phyloP scores from a whole-genome alignment of 2,329 filamentous ascomycete species.

The Sporothrix schenckii region DNA sequence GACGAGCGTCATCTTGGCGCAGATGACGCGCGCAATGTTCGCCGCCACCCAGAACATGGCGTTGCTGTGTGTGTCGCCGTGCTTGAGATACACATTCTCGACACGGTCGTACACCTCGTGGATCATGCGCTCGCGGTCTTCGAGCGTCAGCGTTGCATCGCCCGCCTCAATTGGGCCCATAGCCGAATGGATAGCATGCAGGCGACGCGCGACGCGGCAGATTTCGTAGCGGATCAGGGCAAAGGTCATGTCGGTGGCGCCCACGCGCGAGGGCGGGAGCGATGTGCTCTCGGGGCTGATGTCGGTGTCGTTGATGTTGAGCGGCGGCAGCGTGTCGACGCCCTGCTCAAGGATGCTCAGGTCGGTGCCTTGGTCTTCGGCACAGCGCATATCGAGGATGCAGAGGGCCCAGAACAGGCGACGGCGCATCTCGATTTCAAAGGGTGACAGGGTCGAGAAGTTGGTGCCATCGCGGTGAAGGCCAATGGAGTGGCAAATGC shows the following conservation, averaged over 20 bases:
- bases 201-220: slow-evolving; percentile 46
- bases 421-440: slow-evolving; percentile 65
- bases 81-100: slow-evolving; percentile 57
- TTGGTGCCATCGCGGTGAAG: slow-evolving; percentile 61
- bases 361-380: slow-evolving; percentile 61
- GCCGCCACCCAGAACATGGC: slow-evolving; percentile 56
- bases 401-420: slow-evolving; percentile 65
- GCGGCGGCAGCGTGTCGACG: slow-evolving; percentile 58
- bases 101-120: slow-evolving; percentile 46
- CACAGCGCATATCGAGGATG: slow-evolving; percentile 61
- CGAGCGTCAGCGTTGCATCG: slow-evolving; percentile 43
- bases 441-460: slow-evolving; percentile 58
- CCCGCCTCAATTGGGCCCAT: slow-evolving; percentile 41
- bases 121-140: slow-evolving; percentile 49
- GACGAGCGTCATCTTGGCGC: slow-evolving; percentile 58
- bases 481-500: slow-evolving; percentile 58
- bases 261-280: slow-evolving; percentile 52
- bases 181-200: slow-evolving; percentile 46
- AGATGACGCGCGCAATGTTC: slow-evolving; percentile 54
- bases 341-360: slow-evolving; percentile 50
- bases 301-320: slow-evolving; percentile 61
- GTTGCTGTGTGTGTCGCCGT: slow-evolving; percentile 51
- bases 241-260: slow-evolving; percentile 58
- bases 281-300: slow-evolving; percentile 52
- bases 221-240: slow-evolving; percentile 51